A percentile compares a stretch with the other conserved stretches of the same genome.
Evolutionary conservation across 148 eudicot species (phyloP).

Genomic region (Rhododendron henanense): DNA sequence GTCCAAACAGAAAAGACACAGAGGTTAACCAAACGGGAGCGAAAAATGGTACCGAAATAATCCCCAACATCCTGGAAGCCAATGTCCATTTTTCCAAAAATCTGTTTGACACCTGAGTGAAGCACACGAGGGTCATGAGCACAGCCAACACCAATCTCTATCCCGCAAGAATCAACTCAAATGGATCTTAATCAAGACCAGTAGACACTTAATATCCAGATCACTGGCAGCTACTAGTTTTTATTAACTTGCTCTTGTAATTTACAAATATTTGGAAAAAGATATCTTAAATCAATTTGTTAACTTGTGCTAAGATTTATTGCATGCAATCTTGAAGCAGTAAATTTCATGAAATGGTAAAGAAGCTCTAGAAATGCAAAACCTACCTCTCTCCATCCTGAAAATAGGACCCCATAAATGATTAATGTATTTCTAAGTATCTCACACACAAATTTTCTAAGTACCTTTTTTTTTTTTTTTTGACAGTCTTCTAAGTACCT

Average conservation of each 20-base stretch:
- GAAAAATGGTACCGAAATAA: slow-evolving; percentile 51
- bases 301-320: background rate
- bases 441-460: background rate
- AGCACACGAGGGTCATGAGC: slow-evolving; percentile 8
- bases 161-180: background rate
- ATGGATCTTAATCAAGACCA: background rate
- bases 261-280: background rate
- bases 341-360: background rate
- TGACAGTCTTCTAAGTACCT: background rate
- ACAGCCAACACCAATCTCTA: background rate
- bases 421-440: background rate
- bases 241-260: background rate
- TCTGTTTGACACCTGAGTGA: slow-evolving; percentile 45
- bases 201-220: background rate
- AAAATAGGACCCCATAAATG: background rate
- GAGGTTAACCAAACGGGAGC: background rate
- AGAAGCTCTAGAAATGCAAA: background rate
- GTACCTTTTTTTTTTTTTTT: background rate
- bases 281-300: background rate
- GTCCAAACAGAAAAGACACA: background rate
- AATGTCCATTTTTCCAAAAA: slow-evolving; percentile 48
- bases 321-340: background rate
- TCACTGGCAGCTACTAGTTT: background rate
- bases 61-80: slow-evolving; percentile 52
- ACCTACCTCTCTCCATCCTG: background rate